Conservation (phyloP, 208 protist species). For the Tritrichomonas foetus region DNA sequence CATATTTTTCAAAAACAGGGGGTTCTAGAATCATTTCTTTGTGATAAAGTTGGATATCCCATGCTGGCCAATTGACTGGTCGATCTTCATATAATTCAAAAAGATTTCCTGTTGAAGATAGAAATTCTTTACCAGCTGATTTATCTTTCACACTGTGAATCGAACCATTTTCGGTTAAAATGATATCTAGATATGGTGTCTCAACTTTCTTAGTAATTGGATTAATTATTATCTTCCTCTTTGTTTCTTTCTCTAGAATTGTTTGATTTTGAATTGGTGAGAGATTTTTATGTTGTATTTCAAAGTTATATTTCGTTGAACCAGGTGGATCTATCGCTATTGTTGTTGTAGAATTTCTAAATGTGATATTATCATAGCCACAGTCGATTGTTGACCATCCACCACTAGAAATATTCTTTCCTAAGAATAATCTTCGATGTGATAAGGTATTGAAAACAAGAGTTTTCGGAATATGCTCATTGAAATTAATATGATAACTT, state of each 20-base stretch:
- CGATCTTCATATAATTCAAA: conserved; percentile 38
- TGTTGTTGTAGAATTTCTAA: neutral
- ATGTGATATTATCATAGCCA: too few species aligned
- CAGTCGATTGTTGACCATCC: too few species aligned
- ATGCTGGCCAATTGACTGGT: neutral
- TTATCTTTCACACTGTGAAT: neutral
- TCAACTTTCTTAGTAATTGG: neutral
- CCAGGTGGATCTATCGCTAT: neutral
- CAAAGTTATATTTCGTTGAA: neutral
- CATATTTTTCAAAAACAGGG: neutral
- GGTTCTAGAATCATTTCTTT: neutral
- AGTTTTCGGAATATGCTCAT: neutral
- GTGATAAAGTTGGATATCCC: conserved; percentile 25
- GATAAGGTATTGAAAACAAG: neutral
- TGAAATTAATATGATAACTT: neutral
- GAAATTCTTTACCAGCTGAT: neutral
- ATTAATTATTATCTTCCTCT: neutral
- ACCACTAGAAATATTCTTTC: neutral
- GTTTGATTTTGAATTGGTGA: neutral
- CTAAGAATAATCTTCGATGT: neutral
- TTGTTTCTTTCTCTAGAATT: neutral
- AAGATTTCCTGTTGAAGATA: neutral
- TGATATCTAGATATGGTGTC: neutral
- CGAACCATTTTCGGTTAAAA: neutral
- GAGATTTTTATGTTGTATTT: neutral